Percentiles rank a stretch among this genome's conserved stretches.
Conservation (phyloP, 1,284 basidiomycete species). For the Mycena citricolor region DNA sequence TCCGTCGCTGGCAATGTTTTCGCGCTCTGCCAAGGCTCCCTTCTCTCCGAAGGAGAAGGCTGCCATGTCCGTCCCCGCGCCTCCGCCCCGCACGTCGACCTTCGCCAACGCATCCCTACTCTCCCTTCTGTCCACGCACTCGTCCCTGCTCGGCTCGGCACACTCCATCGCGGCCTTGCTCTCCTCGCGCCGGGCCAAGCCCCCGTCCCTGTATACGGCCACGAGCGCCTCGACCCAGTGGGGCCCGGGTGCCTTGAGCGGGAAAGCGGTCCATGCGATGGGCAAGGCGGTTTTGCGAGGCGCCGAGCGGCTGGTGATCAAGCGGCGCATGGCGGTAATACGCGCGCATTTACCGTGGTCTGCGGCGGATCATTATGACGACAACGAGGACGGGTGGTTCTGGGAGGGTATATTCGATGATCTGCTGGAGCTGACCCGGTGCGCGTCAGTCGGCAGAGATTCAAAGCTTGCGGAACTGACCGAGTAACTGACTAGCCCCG, state of each 20-base stretch:
- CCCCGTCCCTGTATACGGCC: background rate
- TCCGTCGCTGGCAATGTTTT: too few species aligned
- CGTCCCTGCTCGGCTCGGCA: too few species aligned
- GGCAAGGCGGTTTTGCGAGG: constrained; percentile 3
- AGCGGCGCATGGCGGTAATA: background rate
- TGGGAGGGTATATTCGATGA: constrained; percentile 15
- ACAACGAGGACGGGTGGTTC: too few species aligned
- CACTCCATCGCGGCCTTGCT: constrained; percentile 16
- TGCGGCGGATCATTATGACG: too few species aligned
- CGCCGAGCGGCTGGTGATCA: constrained; percentile 1
- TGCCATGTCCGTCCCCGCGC: too few species aligned
- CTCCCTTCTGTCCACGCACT: too few species aligned
- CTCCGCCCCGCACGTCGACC: too few species aligned
- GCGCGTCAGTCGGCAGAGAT: too few species aligned
- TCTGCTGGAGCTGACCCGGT: constrained; percentile 12
- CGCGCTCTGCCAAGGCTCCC: too few species aligned
- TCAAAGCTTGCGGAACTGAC: background rate
- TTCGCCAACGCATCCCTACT: too few species aligned
- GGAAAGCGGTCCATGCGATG: constrained; percentile 2
- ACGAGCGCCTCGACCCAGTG: background rate
- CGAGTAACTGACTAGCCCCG: background rate
- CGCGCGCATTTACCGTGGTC: background rate
- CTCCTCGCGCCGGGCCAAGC: constrained; percentile 6
- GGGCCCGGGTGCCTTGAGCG: background rate
- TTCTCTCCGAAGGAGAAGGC: too few species aligned